Percentiles rank a stretch among this genome's conserved stretches.
Evolutionary conservation across 257 asterid species (phyloP).

Genomic region (Primulina eburnea): DNA sequence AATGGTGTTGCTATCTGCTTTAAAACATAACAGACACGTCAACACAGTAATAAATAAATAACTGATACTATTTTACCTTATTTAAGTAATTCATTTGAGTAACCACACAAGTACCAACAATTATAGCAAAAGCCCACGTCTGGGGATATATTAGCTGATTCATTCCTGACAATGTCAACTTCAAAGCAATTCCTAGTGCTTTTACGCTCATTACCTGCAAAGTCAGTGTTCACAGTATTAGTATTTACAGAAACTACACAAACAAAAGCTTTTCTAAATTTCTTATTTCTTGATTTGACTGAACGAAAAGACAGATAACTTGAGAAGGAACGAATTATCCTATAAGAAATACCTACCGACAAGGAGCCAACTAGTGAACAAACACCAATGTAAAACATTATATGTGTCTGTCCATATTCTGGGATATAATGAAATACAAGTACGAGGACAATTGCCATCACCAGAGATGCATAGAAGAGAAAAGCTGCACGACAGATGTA

Average conservation of each 20-base stretch:
- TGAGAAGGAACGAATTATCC: conserved; percentile 5
- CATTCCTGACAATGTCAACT: conserved; percentile 83
- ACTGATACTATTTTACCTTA: conserved; percentile 45
- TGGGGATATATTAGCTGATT: conserved; percentile 89
- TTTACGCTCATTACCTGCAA: conserved; percentile 97
- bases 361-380: conserved; percentile 80
- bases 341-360: conserved; percentile 61
- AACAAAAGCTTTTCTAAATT: neutral
- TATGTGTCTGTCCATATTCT: conserved; percentile 73
- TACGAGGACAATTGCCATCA: conserved; percentile 45
- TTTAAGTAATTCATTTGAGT: conserved; percentile 92
- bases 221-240: conserved; percentile 11
- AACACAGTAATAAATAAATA: neutral
- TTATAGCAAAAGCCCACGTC: conserved; percentile 79
- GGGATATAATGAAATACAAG: conserved; percentile 64
- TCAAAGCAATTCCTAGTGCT: conserved; percentile 91
- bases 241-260: conserved; percentile 15
- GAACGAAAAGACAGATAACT: neutral
- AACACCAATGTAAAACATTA: conserved; percentile 69
- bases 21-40: no score
- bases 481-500: conserved; percentile 51
- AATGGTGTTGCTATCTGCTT: neutral
- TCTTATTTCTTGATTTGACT: neutral
- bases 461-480: conserved; percentile 57
- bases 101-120: conserved; percentile 67